phyloP scores from a whole-genome alignment of 2,329 filamentous ascomycete genomes.

The Penicillium fuscoglaucum region DNA sequence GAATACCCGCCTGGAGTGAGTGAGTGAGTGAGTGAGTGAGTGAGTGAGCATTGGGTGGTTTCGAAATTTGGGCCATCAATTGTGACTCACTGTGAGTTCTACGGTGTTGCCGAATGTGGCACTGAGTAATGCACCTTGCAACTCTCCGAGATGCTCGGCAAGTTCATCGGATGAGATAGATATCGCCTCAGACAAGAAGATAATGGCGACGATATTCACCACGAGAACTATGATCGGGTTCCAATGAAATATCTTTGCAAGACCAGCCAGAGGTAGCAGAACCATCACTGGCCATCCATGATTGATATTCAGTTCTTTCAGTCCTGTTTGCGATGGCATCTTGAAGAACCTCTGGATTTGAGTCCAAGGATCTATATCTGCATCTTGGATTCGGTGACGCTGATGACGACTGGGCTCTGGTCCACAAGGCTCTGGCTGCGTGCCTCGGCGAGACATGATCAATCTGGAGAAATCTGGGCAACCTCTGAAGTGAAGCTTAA shows the following conservation, averaged over 20 bases:
- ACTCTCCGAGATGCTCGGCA: constrained; percentile 9
- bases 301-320: not conserved
- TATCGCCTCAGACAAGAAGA: constrained; percentile 12
- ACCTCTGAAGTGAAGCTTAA: not conserved
- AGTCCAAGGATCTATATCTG: not conserved
- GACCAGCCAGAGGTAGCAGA: constrained; percentile 8
- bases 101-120: constrained; percentile 17
- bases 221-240: constrained; percentile 10
- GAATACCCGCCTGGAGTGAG: constrained; percentile 64
- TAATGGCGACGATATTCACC: constrained; percentile 13
- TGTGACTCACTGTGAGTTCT: constrained; percentile 11
- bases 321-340: not conserved
- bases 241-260: constrained; percentile 13
- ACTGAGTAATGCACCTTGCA: constrained; percentile 16
- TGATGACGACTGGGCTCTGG: not conserved
- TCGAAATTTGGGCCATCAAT: not conserved
- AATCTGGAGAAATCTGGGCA: not conserved
- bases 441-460: not conserved
- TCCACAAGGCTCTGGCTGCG: not conserved
- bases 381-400: not conserved
- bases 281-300: constrained; percentile 5
- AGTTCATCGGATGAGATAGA: constrained; percentile 13
- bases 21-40: constrained; percentile 1
- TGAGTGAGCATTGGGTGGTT: not conserved
- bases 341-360: constrained; percentile 3